A percentile compares a stretch with the other conserved stretches of the same genome.
phyloP scores from a whole-genome alignment of 352 stramenopile species.

The Pythium monospermum region DNA sequence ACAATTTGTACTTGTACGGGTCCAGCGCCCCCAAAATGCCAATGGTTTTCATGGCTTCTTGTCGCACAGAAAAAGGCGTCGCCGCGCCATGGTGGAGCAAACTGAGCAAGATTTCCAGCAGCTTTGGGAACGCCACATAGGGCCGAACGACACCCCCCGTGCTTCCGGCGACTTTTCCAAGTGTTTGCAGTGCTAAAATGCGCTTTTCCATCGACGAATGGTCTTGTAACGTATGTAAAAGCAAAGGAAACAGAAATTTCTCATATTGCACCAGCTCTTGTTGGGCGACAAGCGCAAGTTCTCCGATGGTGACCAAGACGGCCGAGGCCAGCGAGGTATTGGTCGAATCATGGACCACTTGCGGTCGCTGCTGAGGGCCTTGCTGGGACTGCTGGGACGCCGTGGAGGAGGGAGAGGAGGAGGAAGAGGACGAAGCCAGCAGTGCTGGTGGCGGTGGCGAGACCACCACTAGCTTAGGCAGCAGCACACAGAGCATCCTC shows the following conservation, averaged over 20 bases:
- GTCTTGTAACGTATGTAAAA: constrained; percentile 87
- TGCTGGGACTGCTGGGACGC: constrained; percentile 13
- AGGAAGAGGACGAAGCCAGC: constrained; percentile 24
- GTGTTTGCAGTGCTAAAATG: constrained; percentile 82
- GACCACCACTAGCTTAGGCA: too few species aligned
- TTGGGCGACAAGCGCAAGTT: constrained; percentile 70
- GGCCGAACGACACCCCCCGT: constrained; percentile 82
- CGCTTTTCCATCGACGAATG: constrained; percentile 95
- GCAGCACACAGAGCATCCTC: constrained; percentile 75
- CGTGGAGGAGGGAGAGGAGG: constrained; percentile 12
- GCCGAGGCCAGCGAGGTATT: constrained; percentile 86
- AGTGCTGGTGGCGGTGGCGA: too few species aligned
- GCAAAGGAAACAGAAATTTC: constrained; percentile 72
- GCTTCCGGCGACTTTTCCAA: constrained; percentile 74
- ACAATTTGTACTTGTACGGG: constrained; percentile 79
- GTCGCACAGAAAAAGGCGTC: constrained; percentile 61
- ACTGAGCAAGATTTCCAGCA: constrained; percentile 72
- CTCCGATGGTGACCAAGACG: constrained; percentile 78
- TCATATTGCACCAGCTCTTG: constrained; percentile 77
- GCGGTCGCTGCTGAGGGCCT: too few species aligned
- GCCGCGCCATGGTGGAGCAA: constrained; percentile 77
- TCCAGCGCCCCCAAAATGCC: constrained; percentile 79
- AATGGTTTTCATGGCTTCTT: constrained; percentile 76
- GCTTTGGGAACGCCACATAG: constrained; percentile 80
- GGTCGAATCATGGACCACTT: too few species aligned